These are phyloP conservation scores for Aspergillus felis DNA, from an alignment of 2,329 filamentous ascomycete genomes.

Conservation along the genomic window DNA sequence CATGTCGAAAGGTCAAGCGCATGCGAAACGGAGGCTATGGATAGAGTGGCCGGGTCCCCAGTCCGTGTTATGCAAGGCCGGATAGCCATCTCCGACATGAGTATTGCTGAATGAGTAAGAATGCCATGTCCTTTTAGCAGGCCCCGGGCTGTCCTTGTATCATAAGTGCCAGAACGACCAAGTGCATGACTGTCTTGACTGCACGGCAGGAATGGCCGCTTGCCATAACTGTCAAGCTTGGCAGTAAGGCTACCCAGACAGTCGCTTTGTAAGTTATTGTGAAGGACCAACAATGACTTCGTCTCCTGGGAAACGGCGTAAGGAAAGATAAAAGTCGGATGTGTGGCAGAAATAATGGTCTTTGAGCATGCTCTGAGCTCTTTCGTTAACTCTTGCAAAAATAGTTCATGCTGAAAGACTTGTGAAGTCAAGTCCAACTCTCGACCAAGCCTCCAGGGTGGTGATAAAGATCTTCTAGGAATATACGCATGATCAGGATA, in stretches of 20 bases:
- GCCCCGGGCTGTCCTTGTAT: background rate
- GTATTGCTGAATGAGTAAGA: background rate
- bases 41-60: background rate
- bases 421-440: background rate
- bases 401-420: background rate
- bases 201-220: background rate
- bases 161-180: background rate
- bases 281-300: background rate
- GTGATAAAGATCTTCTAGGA: background rate
- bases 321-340: background rate
- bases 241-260: background rate
- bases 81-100: background rate
- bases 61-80: background rate
- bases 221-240: background rate
- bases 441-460: background rate
- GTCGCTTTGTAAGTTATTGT: background rate
- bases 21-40: background rate
- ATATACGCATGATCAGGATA: constrained; percentile 1
- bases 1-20: background rate
- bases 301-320: background rate
- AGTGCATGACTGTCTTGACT: background rate
- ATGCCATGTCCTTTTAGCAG: background rate
- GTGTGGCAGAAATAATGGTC: background rate
- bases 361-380: background rate
- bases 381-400: background rate